phyloP scores from a whole-genome alignment of 192 early-diverging fungal genomes.

The Coemansia sp. region DNA sequence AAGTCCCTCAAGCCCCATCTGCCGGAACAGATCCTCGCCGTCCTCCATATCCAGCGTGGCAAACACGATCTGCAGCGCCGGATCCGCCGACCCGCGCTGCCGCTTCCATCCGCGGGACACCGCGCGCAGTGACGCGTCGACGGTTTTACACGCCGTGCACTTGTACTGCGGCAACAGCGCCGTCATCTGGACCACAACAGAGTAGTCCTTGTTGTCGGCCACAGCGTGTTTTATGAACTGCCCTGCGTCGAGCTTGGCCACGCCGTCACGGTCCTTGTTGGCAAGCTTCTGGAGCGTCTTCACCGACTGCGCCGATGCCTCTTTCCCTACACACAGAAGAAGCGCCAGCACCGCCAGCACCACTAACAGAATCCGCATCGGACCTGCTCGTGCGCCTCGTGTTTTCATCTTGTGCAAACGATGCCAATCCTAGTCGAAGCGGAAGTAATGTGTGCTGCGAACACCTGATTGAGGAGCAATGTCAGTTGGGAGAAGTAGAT shows the following conservation, averaged over 20 bases:
- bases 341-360: slow-evolving; percentile 17
- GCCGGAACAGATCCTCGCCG: slow-evolving; percentile 49
- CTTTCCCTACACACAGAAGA: slow-evolving; percentile 2
- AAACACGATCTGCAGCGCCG: slow-evolving; percentile 27
- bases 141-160: slow-evolving; percentile 32
- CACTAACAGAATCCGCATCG: neutral
- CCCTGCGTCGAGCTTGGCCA: slow-evolving; percentile 27
- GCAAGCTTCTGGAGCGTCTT: slow-evolving; percentile 22
- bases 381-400: neutral
- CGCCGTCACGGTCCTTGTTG: slow-evolving; percentile 28
- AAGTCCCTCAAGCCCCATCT: slow-evolving; percentile 49
- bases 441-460: neutral
- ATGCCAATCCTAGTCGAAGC: neutral
- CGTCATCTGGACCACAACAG: slow-evolving; percentile 53
- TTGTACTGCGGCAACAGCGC: slow-evolving; percentile 50
- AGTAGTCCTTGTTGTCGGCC: slow-evolving; percentile 38
- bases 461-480: too few species aligned
- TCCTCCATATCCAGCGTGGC: slow-evolving; percentile 48
- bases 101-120: slow-evolving; percentile 47
- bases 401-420: neutral
- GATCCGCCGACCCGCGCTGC: slow-evolving; percentile 10
- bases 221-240: slow-evolving; percentile 45
- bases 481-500: too few species aligned
- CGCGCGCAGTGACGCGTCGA: slow-evolving; percentile 37
- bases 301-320: slow-evolving; percentile 25